Percentiles rank a stretch among this genome's conserved stretches.
phyloP scores from a whole-genome alignment of 2,329 filamentous ascomycete species.

The Trichoderma cornu-damae region DNA sequence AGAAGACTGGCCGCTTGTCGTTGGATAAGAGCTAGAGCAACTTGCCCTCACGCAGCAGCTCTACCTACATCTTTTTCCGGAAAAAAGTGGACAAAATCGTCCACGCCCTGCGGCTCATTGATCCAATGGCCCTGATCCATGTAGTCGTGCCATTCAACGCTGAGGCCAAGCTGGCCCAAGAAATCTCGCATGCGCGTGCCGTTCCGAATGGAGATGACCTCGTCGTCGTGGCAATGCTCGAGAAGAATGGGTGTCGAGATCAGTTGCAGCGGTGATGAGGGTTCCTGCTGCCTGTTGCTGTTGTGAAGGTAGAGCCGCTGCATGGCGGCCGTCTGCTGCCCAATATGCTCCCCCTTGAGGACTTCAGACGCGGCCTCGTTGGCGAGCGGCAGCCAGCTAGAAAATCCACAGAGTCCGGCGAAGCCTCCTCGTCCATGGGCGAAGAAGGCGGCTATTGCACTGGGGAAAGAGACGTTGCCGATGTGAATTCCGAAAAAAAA shows the following conservation, averaged over 20 bases:
- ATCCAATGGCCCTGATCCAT: neutral
- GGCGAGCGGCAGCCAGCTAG: neutral
- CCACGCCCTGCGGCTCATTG: neutral
- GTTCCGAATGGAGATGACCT: neutral
- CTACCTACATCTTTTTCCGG: neutral
- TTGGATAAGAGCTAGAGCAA: neutral
- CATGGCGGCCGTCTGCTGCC: neutral
- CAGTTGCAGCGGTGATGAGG: neutral
- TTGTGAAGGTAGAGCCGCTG: neutral
- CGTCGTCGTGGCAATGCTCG: neutral
- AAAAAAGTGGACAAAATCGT: neutral
- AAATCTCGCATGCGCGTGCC: neutral
- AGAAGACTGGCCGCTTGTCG: too few species aligned
- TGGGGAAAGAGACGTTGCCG: neutral
- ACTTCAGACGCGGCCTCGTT: neutral
- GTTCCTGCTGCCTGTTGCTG: neutral
- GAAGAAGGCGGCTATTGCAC: neutral
- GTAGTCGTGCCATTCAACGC: neutral
- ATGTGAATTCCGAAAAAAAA: neutral
- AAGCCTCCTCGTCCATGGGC: slow-evolving; percentile 4
- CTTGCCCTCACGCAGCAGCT: neutral
- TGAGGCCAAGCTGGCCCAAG: neutral
- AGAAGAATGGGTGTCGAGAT: neutral
- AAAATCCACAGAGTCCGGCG: slow-evolving; percentile 3
- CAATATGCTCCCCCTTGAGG: neutral